A percentile compares a stretch with the other conserved stretches of the same genome.
phyloP scores from a whole-genome alignment of 2,329 filamentous ascomycete species.

The Aspergillus fumigatus region DNA sequence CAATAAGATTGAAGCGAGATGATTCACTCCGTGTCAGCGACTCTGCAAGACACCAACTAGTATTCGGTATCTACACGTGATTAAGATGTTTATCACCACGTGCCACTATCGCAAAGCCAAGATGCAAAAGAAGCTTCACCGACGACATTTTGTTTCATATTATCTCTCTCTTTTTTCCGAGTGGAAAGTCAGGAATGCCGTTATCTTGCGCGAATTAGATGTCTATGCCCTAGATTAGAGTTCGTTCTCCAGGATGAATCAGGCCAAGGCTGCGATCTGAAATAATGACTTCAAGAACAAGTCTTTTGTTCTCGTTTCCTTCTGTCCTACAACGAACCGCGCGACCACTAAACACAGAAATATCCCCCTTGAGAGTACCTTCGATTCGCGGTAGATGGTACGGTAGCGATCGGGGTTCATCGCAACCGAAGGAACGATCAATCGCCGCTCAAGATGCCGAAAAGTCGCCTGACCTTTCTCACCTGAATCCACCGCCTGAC shows the following conservation, averaged over 20 bases:
- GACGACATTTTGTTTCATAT: not conserved
- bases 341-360: slow-evolving; percentile 9
- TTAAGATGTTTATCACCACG: not conserved
- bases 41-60: not conserved
- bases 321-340: slow-evolving; percentile 16
- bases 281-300: slow-evolving; percentile 20
- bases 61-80: not conserved
- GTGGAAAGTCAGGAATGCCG: slow-evolving; percentile 1
- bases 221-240: not conserved
- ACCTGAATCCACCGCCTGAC: slow-evolving; percentile 75
- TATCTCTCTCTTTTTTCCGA: not conserved
- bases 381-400: slow-evolving; percentile 18
- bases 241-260: slow-evolving; percentile 11
- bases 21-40: not conserved
- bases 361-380: slow-evolving; percentile 5
- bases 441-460: slow-evolving; percentile 6
- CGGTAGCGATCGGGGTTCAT: slow-evolving; percentile 13
- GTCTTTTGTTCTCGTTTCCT: slow-evolving; percentile 12
- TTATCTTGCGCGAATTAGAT: not conserved
- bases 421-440: slow-evolving; percentile 7
- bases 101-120: not conserved
- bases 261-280: slow-evolving; percentile 10
- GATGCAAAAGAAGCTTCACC: not conserved
- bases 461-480: slow-evolving; percentile 38
- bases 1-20: not conserved